Percentiles rank a stretch among this genome's conserved stretches.
phyloP scores from a whole-genome alignment of 495 filamentous ascomycete genomes.

The Tetracladium setigerum region DNA sequence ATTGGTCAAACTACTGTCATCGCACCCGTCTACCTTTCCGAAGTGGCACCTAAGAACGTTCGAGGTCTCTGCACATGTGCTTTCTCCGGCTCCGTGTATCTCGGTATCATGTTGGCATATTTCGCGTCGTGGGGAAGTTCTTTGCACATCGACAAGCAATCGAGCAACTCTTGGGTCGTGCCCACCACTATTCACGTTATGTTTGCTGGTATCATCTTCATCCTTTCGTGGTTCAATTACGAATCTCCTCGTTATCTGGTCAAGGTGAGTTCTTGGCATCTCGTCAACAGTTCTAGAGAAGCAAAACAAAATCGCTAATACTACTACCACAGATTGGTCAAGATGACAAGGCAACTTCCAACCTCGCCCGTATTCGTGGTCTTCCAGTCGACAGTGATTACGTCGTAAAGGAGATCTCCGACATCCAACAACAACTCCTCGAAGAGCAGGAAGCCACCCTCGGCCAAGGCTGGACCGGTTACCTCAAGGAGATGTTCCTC shows the following conservation, averaged over 20 bases:
- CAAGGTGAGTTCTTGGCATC: constrained; percentile 7
- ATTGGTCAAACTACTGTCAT: constrained; percentile 58
- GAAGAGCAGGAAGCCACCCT: constrained; percentile 50
- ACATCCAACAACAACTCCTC: constrained; percentile 39
- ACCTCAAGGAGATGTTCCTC: constrained; percentile 53
- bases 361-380: constrained; percentile 41
- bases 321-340: constrained; percentile 21
- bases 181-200: constrained; percentile 66
- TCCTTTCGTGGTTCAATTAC: constrained; percentile 48
- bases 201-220: constrained; percentile 58
- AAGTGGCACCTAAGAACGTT: constrained; percentile 55
- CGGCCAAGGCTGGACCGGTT: constrained; percentile 43
- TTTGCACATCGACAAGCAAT: constrained; percentile 1
- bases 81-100: constrained; percentile 56
- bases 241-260: constrained; percentile 49
- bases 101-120: constrained; percentile 50
- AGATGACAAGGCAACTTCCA: constrained; percentile 34
- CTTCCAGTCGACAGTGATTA: constrained; percentile 41
- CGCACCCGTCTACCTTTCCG: constrained; percentile 50
- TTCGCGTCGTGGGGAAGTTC: constrained; percentile 9
- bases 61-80: constrained; percentile 63
- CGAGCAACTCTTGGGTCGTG: constrained; percentile 31
- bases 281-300: too few species aligned
- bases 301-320: background rate
- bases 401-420: constrained; percentile 40